Evolutionary conservation across 257 asterid genomes (phyloP).

Genomic region (Plectranthus barbatus): DNA sequence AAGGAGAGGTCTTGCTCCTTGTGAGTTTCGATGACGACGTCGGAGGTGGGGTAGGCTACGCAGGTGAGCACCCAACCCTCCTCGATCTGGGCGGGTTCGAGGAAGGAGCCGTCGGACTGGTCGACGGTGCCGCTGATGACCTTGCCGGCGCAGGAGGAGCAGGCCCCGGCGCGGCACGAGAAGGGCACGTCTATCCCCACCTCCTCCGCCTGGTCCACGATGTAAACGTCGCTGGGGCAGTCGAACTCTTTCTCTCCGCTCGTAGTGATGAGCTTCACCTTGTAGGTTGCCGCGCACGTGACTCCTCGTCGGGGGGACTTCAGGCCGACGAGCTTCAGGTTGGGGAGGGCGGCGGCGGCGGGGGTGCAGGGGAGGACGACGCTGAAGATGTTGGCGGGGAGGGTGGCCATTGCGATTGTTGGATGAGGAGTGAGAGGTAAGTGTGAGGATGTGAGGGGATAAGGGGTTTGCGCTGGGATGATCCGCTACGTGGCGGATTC

Average conservation of each 20-base stretch:
- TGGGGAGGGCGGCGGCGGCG: conserved; percentile 20
- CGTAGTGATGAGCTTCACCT: conserved; percentile 57
- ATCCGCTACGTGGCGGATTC: too few species aligned
- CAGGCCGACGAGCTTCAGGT: too few species aligned
- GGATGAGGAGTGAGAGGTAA: too few species aligned
- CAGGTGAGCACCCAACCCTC: conserved; percentile 74
- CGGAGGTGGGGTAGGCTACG: conserved; percentile 48
- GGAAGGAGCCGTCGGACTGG: conserved; percentile 65
- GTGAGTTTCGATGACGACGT: conserved; percentile 58
- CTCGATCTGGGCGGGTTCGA: conserved; percentile 51
- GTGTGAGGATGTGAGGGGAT: too few species aligned
- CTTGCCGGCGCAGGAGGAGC: conserved; percentile 86
- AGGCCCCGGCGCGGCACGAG: conserved; percentile 90
- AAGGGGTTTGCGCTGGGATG: too few species aligned
- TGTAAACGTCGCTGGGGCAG: conserved; percentile 40
- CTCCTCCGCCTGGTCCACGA: conserved; percentile 78
- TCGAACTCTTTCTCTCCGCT: conserved; percentile 29
- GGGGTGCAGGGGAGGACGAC: conserved; percentile 49
- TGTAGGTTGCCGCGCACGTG: conserved; percentile 45
- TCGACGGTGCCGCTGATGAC: conserved; percentile 47
- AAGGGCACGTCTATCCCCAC: conserved; percentile 50
- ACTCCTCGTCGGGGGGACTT: conserved; percentile 26
- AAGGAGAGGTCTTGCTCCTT: conserved; percentile 28
- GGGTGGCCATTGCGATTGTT: conserved; percentile 52
- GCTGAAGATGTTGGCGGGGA: conserved; percentile 48